Percentiles rank a stretch among this genome's conserved stretches.
These are phyloP conservation scores for Suillus plorans DNA, from an alignment of 768 basidiomycete species.

Conservation along the genomic window DNA sequence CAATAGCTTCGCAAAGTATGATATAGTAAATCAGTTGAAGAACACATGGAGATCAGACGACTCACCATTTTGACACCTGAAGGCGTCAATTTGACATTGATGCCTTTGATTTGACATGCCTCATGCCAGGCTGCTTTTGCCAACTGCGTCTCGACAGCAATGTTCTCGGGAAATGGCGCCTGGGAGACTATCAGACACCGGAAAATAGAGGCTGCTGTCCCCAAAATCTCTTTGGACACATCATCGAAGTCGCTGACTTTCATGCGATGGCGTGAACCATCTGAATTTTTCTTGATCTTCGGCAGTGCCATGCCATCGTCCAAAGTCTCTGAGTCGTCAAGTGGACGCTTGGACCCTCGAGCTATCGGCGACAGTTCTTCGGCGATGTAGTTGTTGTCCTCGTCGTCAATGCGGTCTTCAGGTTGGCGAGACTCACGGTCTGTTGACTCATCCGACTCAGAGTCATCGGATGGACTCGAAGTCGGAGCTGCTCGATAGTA, in stretches of 20 bases:
- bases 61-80: neutral
- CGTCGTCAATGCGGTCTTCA: neutral
- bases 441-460: neutral
- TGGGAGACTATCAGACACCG: no score
- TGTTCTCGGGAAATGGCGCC: constrained; percentile 19
- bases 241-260: no score
- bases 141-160: constrained; percentile 1
- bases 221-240: no score
- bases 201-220: constrained; percentile 13
- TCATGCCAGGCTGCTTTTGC: constrained; percentile 6
- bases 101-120: neutral
- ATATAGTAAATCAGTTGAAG: neutral
- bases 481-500: neutral
- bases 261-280: no score
- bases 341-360: neutral
- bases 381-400: neutral
- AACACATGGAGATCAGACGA: neutral
- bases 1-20: neutral
- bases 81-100: constrained; percentile 5
- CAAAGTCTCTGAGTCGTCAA: neutral
- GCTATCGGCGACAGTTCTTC: neutral
- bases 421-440: neutral
- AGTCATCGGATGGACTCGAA: neutral
- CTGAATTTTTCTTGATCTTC: neutral
- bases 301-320: neutral